phyloP scores from a whole-genome alignment of 345 rosid genomes.

The Lepidium africanum region DNA sequence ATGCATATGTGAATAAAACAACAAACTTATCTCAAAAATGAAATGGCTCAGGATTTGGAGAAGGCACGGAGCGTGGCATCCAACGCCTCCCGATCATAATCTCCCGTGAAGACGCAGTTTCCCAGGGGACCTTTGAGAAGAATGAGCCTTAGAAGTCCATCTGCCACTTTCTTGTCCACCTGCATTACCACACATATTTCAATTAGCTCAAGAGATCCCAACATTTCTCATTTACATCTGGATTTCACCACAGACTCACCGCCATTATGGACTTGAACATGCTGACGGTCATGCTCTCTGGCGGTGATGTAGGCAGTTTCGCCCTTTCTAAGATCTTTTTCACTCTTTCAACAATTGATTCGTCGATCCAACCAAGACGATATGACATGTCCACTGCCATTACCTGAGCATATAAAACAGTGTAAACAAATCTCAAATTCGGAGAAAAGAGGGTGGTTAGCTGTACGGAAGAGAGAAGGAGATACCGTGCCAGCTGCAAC shows the following conservation, averaged over 20 bases:
- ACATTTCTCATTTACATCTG: not conserved
- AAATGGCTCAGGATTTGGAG: constrained; percentile 22
- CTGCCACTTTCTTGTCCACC: constrained; percentile 99
- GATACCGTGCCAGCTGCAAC: constrained; percentile 92
- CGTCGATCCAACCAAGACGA: constrained; percentile 97
- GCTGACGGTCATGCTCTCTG: constrained; percentile 78
- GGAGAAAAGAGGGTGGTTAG: not conserved
- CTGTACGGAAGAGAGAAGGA: not conserved
- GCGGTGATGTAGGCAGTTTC: constrained; percentile 68
- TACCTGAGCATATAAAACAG: constrained; percentile 35
- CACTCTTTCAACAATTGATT: constrained; percentile 65
- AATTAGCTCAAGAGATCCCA: not conserved
- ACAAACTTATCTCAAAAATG: not conserved
- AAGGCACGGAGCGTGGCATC: constrained; percentile 80
- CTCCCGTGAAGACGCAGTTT: constrained; percentile 88
- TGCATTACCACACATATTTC: constrained; percentile 21
- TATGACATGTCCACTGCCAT: constrained; percentile 99
- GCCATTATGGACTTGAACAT: constrained; percentile 97
- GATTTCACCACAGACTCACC: constrained; percentile 34
- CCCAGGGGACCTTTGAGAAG: constrained; percentile 91
- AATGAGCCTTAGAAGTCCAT: constrained; percentile 86
- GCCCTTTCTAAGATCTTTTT: constrained; percentile 55
- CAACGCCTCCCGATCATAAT: constrained; percentile 72
- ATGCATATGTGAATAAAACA: not conserved
- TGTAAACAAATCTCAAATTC: not conserved